Evolutionary conservation across 73 alveolate genomes (phyloP).

Genomic region (Symbiodinium natans): DNA sequence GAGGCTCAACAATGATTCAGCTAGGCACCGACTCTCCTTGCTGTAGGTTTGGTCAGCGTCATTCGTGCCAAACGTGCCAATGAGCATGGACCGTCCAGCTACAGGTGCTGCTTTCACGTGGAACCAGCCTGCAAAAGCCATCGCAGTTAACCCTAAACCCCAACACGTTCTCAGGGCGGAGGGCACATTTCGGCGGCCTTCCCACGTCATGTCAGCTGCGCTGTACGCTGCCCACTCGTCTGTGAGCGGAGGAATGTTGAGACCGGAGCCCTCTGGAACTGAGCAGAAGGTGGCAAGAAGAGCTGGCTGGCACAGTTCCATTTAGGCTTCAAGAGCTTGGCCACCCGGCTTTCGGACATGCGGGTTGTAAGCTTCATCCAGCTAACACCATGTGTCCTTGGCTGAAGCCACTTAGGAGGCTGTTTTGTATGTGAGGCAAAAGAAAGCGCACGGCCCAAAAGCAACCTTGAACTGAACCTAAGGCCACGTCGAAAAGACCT

Average conservation of each 20-base stretch:
- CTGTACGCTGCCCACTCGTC: slow-evolving; percentile 75
- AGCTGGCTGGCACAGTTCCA: background rate
- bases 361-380: slow-evolving; percentile 55
- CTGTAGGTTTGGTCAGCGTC: background rate
- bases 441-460: background rate
- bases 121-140: slow-evolving; percentile 21
- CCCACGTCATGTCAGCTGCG: slow-evolving; percentile 69
- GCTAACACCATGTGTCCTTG: slow-evolving; percentile 81
- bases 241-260: slow-evolving; percentile 51
- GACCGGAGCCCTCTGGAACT: slow-evolving; percentile 20
- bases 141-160: background rate
- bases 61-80: slow-evolving; percentile 69
- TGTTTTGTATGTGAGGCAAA: background rate
- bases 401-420: background rate
- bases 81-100: slow-evolving; percentile 61
- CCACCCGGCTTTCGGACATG: slow-evolving; percentile 51
- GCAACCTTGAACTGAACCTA: background rate
- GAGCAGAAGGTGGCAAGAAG: background rate
- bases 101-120: slow-evolving; percentile 55
- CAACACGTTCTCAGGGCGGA: no score
- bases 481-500: slow-evolving; percentile 28
- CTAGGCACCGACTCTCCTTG: background rate
- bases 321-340: background rate
- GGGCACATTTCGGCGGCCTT: background rate
- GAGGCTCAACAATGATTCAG: background rate